phyloP scores from a whole-genome alignment of 2,329 filamentous ascomycete genomes.

The Xylaria sp. region DNA sequence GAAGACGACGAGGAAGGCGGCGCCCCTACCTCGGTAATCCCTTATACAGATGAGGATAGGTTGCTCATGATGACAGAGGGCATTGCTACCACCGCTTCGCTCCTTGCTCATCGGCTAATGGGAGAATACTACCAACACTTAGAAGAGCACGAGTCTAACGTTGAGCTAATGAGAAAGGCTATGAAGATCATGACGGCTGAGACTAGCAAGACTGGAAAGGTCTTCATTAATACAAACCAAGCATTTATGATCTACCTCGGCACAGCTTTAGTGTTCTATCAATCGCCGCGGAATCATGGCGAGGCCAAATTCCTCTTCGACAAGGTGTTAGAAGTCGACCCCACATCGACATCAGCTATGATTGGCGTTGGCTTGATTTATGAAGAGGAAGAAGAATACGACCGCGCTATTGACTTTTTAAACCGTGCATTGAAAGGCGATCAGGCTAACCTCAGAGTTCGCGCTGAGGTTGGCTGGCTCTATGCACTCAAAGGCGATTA shows the following conservation, averaged over 20 bases:
- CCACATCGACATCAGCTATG: constrained; percentile 77
- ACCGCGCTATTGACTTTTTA: constrained; percentile 80
- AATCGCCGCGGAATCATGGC: constrained; percentile 85
- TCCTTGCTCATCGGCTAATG: constrained; percentile 83
- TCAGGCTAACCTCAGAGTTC: constrained; percentile 75
- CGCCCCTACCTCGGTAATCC: constrained; percentile 58
- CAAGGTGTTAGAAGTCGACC: constrained; percentile 75
- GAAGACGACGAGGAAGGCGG: constrained; percentile 64
- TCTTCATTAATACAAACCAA: constrained; percentile 73
- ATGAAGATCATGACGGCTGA: constrained; percentile 65
- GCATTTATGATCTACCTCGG: constrained; percentile 78
- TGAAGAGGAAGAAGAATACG: constrained; percentile 90
- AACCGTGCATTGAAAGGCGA: constrained; percentile 77
- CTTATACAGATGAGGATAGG: constrained; percentile 76
- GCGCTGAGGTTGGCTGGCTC: constrained; percentile 90
- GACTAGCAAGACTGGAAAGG: constrained; percentile 69
- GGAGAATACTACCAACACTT: constrained; percentile 82
- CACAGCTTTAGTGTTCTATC: constrained; percentile 88
- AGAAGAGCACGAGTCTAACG: constrained; percentile 83
- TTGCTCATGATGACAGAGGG: constrained; percentile 81
- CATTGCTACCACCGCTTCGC: constrained; percentile 69
- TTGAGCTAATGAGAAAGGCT: constrained; percentile 79
- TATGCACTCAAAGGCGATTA: constrained; percentile 83
- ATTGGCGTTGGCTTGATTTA: constrained; percentile 91
- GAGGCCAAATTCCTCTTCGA: constrained; percentile 90